Conservation (phyloP, 2,329 filamentous ascomycete species). For the Dothideomycetidae sp. region DNA sequence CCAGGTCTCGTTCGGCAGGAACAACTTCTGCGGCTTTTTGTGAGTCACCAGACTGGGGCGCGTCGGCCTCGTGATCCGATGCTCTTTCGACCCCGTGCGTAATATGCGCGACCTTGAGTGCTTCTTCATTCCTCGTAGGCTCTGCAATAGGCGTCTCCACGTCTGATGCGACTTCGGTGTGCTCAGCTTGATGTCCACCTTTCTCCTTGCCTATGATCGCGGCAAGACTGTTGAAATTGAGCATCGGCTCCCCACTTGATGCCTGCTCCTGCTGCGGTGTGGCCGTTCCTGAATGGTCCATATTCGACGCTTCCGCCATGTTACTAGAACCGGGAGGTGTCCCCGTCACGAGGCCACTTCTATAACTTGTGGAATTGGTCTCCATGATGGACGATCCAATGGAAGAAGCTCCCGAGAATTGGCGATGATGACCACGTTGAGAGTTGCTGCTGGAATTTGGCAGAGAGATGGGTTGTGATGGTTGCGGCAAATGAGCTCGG, state of each 20-base stretch:
- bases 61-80: not conserved
- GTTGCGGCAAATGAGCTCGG: constrained; percentile 27
- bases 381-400: constrained; percentile 64
- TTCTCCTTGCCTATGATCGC: constrained; percentile 63
- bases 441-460: constrained; percentile 14
- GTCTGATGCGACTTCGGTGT: constrained; percentile 26
- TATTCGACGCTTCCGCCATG: not conserved
- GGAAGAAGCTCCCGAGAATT: constrained; percentile 79
- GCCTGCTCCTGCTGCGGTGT: constrained; percentile 37
- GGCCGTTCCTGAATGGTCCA: constrained; percentile 11
- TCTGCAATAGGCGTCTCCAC: constrained; percentile 9
- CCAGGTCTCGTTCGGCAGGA: too few species aligned
- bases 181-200: constrained; percentile 22
- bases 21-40: too few species aligned
- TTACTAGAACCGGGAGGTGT: constrained; percentile 38
- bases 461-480: constrained; percentile 16
- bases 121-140: constrained; percentile 3
- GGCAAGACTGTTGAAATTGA: constrained; percentile 79
- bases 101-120: not conserved
- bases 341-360: constrained; percentile 19
- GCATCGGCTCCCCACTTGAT: constrained; percentile 57
- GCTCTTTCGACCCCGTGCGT: not conserved
- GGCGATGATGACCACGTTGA: constrained; percentile 36
- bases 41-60: too few species aligned
- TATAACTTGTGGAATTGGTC: constrained; percentile 38